Evolutionary conservation across 306 rosid genomes (phyloP), one percentile per base, ranked within the genome.

Genomic region (Geum urbanum): DNA sequence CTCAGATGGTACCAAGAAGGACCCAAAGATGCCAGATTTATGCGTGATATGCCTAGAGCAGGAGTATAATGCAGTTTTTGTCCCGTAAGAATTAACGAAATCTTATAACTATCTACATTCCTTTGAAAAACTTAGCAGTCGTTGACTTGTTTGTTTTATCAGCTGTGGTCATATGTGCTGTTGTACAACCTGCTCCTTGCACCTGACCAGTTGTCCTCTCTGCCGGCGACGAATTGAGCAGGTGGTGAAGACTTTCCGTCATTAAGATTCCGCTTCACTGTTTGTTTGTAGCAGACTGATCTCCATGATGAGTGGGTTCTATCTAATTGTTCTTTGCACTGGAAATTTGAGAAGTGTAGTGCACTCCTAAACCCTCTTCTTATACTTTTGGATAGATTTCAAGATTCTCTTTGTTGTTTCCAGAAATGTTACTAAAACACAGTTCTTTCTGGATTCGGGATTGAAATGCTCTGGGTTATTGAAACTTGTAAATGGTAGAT

Each of bases 151-250:
- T 68, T 71, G 68, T 59, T 57, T 75, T 85, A 20, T 73, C 84
- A 94, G 99, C 86, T 94, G 99, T 63, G 99, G 99, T 67, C 99
- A 94, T 81, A 94, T 94, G 97, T 94, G 99, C 81, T 94, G 97
- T 81, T 94, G 99, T 66, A 86, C 80, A 63, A 62, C 84, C 45
- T 94, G 99, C 80, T 94, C 88, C 75, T 88, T 87, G 9, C 97
- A 91, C 75, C 79, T 94, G 81, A 87, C 91, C 78, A 89, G 10
- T 70, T 94, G 99, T 62, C 99, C 99, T 67, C 96, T 94, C 63
- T 94, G 99, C 81, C 96, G 97, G 78, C 82, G 86, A 20, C 79
- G 84, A 76, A 84, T 94, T 66, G 96, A 94, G 52, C 95, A 86
- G 79, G 86, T 83, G 0, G 99, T 94, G 52, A 94, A 87, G 79